Base-by-base conservation (phyloP, 202 grass and related monocot species). In the Saccharum hybrid region DNA sequence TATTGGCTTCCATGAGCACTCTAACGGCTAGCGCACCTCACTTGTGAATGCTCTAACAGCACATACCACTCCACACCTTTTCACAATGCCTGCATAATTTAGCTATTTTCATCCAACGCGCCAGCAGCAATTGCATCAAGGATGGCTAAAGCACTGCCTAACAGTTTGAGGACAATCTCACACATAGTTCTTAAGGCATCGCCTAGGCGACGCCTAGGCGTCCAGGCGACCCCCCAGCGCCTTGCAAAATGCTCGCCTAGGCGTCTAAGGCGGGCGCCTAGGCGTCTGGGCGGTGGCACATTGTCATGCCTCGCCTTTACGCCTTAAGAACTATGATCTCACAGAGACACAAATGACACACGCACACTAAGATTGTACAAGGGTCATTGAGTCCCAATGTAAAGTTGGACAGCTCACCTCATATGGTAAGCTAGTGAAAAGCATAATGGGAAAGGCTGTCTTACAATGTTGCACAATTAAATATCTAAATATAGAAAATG, bases 401-500 rank as follows among this genome's bases (percentile, higher is more conserved):
- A 8, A 34, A 22, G 3, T 14, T 22, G 49, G 19, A 37, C 16
- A 26, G 6, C 18, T n/a, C 41, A 22, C 34, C 21, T 15, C 7
- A 63, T 63, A 63, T 14, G 4, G 42, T 38, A 52, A 38, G 1
- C 38, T 74, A 79, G 83, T 46, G 11, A 66, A 80, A 61, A 28
- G 15, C 16, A 60, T 14, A 46, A 19, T 65, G 75, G 23, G 12
- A 30, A 30, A 48, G 60, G 9, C 72, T 65, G 40, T n/a, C 19
- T 15, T 66, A 57, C 14, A 77, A 60, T 21, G 10, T 37, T 66
- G 56, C 22, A n/a, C 10, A 16, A 73, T 12, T n/a, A 67, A 81
- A 71, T 64, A 46, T 63, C 8, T 45, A 71, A 54, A 36, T 36
- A 76, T 36, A 38, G 43, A 71, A 64, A 57, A 52, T 42, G 16